Conservation (phyloP, 2,329 filamentous ascomycete genomes). For the Lomentospora prolificans region DNA sequence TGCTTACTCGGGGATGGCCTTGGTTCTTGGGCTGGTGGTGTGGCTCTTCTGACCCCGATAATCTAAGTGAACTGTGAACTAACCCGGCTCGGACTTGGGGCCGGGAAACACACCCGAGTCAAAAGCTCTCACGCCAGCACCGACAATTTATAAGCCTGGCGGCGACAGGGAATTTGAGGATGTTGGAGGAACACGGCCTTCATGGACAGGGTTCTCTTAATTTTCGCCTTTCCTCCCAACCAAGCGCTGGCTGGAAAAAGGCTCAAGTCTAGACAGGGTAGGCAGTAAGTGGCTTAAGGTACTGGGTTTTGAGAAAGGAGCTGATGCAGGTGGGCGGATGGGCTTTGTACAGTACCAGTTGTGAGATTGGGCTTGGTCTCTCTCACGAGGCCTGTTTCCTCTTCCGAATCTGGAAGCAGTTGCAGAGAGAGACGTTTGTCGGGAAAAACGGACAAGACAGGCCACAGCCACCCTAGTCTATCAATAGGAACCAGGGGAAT, state of each 20-base stretch:
- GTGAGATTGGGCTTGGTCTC: neutral
- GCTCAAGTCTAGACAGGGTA: neutral
- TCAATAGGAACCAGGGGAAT: neutral
- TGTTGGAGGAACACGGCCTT: no score
- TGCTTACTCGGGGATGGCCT: neutral
- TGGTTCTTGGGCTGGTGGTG: neutral
- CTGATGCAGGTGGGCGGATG: neutral
- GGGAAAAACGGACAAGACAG: neutral
- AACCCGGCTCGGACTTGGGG: neutral
- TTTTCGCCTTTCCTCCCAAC: no score
- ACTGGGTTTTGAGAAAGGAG: neutral
- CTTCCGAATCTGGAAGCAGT: constrained; percentile 5
- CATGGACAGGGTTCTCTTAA: no score
- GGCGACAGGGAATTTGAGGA: no score
- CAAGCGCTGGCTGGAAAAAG: neutral
- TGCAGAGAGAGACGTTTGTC: neutral
- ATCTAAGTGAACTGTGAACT: neutral
- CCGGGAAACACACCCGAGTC: neutral
- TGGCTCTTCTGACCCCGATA: neutral
- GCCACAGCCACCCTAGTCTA: neutral
- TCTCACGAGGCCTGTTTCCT: constrained; percentile 4
- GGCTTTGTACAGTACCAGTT: neutral
- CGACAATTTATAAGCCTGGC: neutral
- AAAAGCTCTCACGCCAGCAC: neutral
- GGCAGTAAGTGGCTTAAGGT: neutral